These are phyloP conservation scores for Arachnomyces sp. DNA, from an alignment of 2,329 filamentous ascomycete genomes.

Conservation along the genomic window DNA sequence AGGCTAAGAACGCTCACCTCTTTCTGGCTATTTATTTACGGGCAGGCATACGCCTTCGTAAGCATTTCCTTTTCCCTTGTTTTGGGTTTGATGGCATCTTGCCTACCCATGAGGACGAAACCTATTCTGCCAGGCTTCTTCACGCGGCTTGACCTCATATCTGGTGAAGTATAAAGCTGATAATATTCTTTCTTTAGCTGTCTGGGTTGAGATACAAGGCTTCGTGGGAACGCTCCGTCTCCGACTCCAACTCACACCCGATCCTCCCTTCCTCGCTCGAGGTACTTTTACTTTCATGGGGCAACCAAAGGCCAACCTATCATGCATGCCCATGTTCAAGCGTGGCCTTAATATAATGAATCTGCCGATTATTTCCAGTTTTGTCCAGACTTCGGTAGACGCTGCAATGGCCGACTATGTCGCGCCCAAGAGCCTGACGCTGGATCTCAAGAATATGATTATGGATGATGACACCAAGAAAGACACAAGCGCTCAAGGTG, in stretches of 20 bases:
- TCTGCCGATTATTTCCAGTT: constrained; percentile 85
- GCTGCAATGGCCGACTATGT: constrained; percentile 86
- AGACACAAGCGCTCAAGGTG: constrained; percentile 70
- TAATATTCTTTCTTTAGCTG: constrained; percentile 74
- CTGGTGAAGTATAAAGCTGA: too few relatives aligned
- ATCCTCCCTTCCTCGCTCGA: constrained; percentile 86
- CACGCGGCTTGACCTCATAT: too few relatives aligned
- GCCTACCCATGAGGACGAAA: too few relatives aligned
- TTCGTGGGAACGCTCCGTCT: constrained; percentile 83
- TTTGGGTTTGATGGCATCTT: too few relatives aligned
- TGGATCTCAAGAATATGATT: constrained; percentile 84
- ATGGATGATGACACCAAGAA: constrained; percentile 89
- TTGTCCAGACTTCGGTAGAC: constrained; percentile 91
- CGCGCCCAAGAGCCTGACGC: constrained; percentile 85
- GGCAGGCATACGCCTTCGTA: too few relatives aligned
- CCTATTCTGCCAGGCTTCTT: too few relatives aligned
- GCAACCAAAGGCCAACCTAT: constrained; percentile 77
- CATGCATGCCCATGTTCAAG: constrained; percentile 88
- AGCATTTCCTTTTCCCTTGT: too few relatives aligned
- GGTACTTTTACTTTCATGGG: constrained; percentile 94
- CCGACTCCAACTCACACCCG: constrained; percentile 75
- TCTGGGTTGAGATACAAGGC: constrained; percentile 82
- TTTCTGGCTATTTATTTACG: constrained; percentile 87
- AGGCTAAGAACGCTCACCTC: constrained; percentile 95
- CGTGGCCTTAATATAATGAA: constrained; percentile 87